Evolutionary conservation across 1,139 yeast species (phyloP).

Genomic region (Zygosaccharomyces sapae): DNA sequence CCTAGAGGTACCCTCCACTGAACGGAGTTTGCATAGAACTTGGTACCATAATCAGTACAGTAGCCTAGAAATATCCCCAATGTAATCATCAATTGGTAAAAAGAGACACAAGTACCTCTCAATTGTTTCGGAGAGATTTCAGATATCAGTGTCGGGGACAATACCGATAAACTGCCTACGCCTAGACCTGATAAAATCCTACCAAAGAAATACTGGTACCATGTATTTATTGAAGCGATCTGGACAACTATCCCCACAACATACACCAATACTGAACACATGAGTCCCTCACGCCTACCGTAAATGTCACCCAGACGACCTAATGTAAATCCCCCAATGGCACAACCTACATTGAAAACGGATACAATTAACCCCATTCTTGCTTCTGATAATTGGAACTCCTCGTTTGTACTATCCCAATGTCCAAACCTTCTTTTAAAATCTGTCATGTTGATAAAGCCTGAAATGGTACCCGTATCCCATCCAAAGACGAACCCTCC

Average conservation of each 20-base stretch:
- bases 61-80: constrained; percentile 62
- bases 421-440: constrained; percentile 54
- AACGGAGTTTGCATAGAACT: constrained; percentile 44
- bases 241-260: constrained; percentile 62
- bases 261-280: constrained; percentile 53
- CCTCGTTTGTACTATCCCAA: constrained; percentile 9
- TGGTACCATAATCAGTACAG: constrained; percentile 58
- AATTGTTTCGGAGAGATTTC: constrained; percentile 66
- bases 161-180: constrained; percentile 61
- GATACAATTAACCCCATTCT: constrained; percentile 61
- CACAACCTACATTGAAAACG: constrained; percentile 66
- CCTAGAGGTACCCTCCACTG: constrained; percentile 69
- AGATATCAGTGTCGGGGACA: constrained; percentile 61
- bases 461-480: constrained; percentile 78
- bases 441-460: constrained; percentile 67
- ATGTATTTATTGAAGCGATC: constrained; percentile 49
- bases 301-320: constrained; percentile 53
- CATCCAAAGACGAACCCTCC: constrained; percentile 73
- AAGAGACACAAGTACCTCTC: constrained; percentile 65
- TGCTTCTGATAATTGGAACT: constrained; percentile 44
- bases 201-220: constrained; percentile 59
- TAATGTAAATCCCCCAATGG: constrained; percentile 55
- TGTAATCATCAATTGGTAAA: constrained; percentile 64
- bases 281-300: constrained; percentile 61
- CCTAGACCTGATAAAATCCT: constrained; percentile 64